Percentiles rank a stretch among this genome's conserved stretches.
Conservation (phyloP, 495 filamentous ascomycete species). For the Podospora conica region DNA sequence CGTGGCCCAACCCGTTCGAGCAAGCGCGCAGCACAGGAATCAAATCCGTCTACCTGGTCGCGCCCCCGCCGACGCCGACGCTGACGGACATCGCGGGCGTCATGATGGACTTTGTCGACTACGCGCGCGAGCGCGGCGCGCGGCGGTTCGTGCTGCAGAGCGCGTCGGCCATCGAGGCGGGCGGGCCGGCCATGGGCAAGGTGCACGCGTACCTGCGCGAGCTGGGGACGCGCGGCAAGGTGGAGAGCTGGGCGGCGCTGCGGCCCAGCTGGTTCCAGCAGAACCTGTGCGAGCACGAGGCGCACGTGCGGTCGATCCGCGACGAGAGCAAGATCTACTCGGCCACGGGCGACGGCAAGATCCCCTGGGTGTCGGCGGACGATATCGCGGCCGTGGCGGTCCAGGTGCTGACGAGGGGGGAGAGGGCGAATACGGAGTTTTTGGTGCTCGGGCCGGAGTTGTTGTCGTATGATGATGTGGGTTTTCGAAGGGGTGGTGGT, state of each 20-base stretch:
- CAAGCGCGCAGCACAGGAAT: conserved; percentile 1
- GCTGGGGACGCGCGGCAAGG: conserved; percentile 31
- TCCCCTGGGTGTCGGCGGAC: conserved; percentile 42
- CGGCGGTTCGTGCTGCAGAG: conserved; percentile 42
- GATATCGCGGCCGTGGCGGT: conserved; percentile 46
- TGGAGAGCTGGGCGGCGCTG: conserved; percentile 40
- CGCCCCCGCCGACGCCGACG: conserved; percentile 21
- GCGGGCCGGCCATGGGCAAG: conserved; percentile 32
- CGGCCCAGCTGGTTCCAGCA: conserved; percentile 43
- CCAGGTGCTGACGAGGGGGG: conserved; percentile 32
- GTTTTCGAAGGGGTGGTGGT: conserved; percentile 7
- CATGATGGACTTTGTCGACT: conserved; percentile 36
- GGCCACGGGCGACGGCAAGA: conserved; percentile 36
- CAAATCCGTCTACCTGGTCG: conserved; percentile 36
- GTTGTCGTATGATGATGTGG: conserved; percentile 41
- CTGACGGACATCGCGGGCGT: conserved; percentile 18
- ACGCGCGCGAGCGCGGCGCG: conserved; percentile 32
- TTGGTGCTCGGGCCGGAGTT: conserved; percentile 42
- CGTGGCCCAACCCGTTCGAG: conserved; percentile 31
- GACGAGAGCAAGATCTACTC: conserved; percentile 42
- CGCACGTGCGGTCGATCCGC: conserved; percentile 29
- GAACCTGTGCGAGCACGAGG: conserved; percentile 28
- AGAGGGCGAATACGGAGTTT: conserved; percentile 41
- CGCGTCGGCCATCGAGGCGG: conserved; percentile 31
- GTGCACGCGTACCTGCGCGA: conserved; percentile 34